A percentile compares a stretch with the other conserved stretches of the same genome.
These are phyloP conservation scores for Lentinula sp. DNA, from an alignment of 768 basidiomycete species.

Conservation along the genomic window DNA sequence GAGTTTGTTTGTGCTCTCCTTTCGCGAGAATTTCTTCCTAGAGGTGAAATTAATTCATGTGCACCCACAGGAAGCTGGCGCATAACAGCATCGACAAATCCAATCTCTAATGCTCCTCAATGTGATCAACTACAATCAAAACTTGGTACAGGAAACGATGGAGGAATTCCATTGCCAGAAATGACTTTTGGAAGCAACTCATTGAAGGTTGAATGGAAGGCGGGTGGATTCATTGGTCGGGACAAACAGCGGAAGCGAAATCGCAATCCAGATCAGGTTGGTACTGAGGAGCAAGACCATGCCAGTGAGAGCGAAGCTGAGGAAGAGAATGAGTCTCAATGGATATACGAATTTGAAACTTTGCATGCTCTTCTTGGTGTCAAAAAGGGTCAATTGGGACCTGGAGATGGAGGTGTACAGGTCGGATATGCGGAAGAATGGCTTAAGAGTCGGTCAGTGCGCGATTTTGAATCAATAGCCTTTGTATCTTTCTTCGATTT, in stretches of 20 bases:
- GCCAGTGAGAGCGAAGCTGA: neutral
- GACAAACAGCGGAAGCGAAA: neutral
- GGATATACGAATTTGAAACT: constrained; percentile 62
- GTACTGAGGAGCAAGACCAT: neutral
- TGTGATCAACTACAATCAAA: constrained; percentile 61
- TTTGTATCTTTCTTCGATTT: no score
- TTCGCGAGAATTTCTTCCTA: no score
- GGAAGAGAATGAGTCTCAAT: constrained; percentile 14
- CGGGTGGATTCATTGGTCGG: constrained; percentile 33
- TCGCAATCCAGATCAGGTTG: neutral
- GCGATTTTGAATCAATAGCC: constrained; percentile 1
- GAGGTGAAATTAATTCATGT: neutral
- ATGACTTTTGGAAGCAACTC: constrained; percentile 93
- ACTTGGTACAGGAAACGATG: constrained; percentile 28
- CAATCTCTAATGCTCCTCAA: constrained; percentile 76
- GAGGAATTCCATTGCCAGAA: constrained; percentile 73
- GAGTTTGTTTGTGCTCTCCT: constrained; percentile 15
- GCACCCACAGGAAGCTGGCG: constrained; percentile 34
- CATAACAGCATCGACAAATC: constrained; percentile 64
- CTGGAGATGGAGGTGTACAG: constrained; percentile 87
- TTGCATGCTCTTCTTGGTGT: constrained; percentile 65
- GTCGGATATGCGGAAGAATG: constrained; percentile 95
- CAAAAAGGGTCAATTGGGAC: constrained; percentile 65
- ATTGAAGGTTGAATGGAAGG: constrained; percentile 59
- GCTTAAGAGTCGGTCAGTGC: constrained; percentile 76